These are phyloP conservation scores for Nyctanthes arbortristis DNA, from an alignment of 257 asterid species.

Conservation along the genomic window DNA sequence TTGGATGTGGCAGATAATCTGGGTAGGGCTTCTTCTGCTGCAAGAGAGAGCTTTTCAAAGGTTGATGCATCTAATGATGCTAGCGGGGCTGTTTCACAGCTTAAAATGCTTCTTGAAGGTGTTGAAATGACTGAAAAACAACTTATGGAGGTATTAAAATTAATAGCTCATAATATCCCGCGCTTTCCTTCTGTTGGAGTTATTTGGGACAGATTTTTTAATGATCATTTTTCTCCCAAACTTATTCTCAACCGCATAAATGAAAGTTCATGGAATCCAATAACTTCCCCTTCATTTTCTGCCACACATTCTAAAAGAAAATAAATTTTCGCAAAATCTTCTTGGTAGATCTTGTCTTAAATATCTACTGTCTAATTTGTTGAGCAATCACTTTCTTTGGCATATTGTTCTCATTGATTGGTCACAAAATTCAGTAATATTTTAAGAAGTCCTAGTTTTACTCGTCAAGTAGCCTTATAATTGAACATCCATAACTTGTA, in stretches of 20 bases:
- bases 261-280: no score
- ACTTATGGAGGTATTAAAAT: slow-evolving; percentile 66
- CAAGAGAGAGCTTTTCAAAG: slow-evolving; percentile 74
- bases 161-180: not conserved
- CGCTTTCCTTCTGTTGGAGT: not conserved
- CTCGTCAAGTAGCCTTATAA: not conserved
- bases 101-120: slow-evolving; percentile 85
- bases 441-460: not conserved
- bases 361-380: no score
- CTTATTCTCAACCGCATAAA: no score
- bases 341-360: no score
- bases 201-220: no score
- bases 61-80: slow-evolving; percentile 66
- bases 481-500: not conserved
- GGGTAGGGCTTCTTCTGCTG: slow-evolving; percentile 82
- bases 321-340: no score
- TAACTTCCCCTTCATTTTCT: no score
- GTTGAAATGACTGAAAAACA: slow-evolving; percentile 99
- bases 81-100: slow-evolving; percentile 75
- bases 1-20: slow-evolving; percentile 86
- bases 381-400: slow-evolving; percentile 13
- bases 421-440: not conserved
- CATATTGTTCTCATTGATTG: not conserved
- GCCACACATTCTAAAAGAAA: no score
- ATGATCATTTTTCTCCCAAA: no score